These are phyloP conservation scores for Pythium aristosporum DNA, from an alignment of 352 stramenopile genomes.

Conservation along the genomic window DNA sequence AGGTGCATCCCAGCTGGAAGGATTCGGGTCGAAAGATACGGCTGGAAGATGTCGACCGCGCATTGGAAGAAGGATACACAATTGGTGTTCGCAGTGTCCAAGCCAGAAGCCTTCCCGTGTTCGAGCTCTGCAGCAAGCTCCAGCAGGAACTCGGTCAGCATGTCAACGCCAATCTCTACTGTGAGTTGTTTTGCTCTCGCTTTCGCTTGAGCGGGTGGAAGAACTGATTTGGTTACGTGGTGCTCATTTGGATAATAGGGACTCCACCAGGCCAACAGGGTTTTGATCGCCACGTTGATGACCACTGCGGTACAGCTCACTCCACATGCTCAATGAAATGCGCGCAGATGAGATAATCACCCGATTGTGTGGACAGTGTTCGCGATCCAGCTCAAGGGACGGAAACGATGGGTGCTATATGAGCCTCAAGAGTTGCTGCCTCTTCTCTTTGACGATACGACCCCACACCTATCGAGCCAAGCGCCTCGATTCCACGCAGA, in stretches of 20 bases:
- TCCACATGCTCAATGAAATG: not conserved
- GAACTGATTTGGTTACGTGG: not conserved
- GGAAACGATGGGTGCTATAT: conserved; percentile 32
- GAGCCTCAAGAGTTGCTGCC: conserved; percentile 18
- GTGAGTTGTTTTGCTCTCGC: conserved; percentile 8
- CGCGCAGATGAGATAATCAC: too few relatives aligned
- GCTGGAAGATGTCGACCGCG: conserved; percentile 22
- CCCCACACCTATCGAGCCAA: not conserved
- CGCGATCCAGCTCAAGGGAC: conserved; percentile 32
- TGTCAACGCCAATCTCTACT: conserved; percentile 41
- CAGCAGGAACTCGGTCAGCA: conserved; percentile 33
- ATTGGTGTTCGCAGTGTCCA: conserved; percentile 36
- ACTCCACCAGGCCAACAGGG: conserved; percentile 32
- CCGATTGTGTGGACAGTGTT: conserved; percentile 27
- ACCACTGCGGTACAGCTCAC: conserved; percentile 30
- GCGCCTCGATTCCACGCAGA: not conserved
- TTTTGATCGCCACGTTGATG: conserved; percentile 35
- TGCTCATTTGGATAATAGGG: conserved; percentile 16
- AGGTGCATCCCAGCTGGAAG: conserved; percentile 22
- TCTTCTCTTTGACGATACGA: conserved; percentile 29
- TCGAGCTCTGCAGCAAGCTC: conserved; percentile 17
- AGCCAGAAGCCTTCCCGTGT: conserved; percentile 22
- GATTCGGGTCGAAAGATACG: not conserved
- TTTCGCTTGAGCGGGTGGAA: not conserved
- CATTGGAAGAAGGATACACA: conserved; percentile 25